Evolutionary conservation across 1,284 basidiomycete genomes (phyloP), one percentile per base, ranked within the genome.

Genomic region (Puccinia sorghi): DNA sequence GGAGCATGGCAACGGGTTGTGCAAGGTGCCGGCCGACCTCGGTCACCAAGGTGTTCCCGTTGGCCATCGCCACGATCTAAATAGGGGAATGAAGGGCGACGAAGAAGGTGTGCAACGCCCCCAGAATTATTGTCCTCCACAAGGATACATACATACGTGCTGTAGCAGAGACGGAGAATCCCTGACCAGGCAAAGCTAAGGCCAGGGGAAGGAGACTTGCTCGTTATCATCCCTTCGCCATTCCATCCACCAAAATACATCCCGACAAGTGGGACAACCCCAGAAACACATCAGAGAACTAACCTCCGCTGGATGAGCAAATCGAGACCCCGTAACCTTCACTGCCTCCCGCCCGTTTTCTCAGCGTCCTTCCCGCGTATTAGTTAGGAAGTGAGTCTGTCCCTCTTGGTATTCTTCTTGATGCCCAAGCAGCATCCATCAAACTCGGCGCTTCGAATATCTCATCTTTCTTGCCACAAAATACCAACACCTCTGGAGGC

Each of bases 11-110:
- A 56, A 56, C 22, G 4, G 20, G 7, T 3, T 22, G 22, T 57
- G 9, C 27, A 57, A 57, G 32, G 6, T 64, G n/a, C 41, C 64
- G 39, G 20, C 32, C 63, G 39, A 20, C 63, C 25, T 66, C 43
- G 64, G 46, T 67, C 4, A 48, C 2, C n/a, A 67, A 50, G 43
- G 25, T 48, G 15, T 32, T 22, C 39, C 64, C 43, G 64, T 48
- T 48, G 64, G 46, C 59, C 46, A 48, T 48, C 48, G 64, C 64
- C 64, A 67, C 64, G 17, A 17, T 61, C 48, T 67, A 43, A 67
- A 61, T 61, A 17, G 64, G 43, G 22, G 64, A 50, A 22, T 22
- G 46, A 50, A 67, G 46, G 43, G n/a, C 54, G 64, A 22, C 64
- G 64, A 67, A 67, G 64, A 67, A n/a, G 41, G 64, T 32, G 32